Percentiles rank a stretch among this genome's conserved stretches.
phyloP scores from a whole-genome alignment of 169 alveolate species.

The Plasmodium yoelii region DNA sequence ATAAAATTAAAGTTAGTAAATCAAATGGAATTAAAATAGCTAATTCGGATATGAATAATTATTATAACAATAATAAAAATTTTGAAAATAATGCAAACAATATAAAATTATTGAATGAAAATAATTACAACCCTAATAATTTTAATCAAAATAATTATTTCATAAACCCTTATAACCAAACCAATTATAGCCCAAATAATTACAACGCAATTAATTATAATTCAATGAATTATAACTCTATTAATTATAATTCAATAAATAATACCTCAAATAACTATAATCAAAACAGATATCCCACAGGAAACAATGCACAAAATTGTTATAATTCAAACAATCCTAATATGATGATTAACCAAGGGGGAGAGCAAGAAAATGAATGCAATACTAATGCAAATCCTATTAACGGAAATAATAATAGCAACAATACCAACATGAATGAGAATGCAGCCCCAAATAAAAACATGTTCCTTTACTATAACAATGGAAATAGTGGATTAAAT shows the following conservation, averaged over 20 bases:
- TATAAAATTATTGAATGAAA: slow-evolving; percentile 21
- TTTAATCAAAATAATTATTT: slow-evolving; percentile 13
- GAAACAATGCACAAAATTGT: background rate
- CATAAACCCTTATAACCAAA: background rate
- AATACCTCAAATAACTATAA: background rate
- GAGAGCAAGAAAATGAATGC: background rate
- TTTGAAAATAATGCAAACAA: slow-evolving; percentile 10
- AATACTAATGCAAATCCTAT: background rate
- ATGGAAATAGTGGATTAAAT: slow-evolving; percentile 22
- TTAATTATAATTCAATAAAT: background rate
- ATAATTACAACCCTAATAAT: slow-evolving; percentile 4
- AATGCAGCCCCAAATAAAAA: slow-evolving; percentile 19
- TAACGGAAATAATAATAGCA: slow-evolving; percentile 1
- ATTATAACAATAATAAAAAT: slow-evolving; percentile 18
- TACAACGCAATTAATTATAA: background rate
- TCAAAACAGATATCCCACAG: background rate
- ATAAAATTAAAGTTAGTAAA: slow-evolving; percentile 67
- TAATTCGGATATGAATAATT: slow-evolving; percentile 15
- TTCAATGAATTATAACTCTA: background rate
- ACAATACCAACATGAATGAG: slow-evolving; percentile 11
- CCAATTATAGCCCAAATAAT: background rate
- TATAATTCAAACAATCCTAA: slow-evolving; percentile 7
- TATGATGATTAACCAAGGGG: background rate
- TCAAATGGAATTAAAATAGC: slow-evolving; percentile 42
- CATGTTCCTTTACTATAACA: slow-evolving; percentile 12